These are phyloP conservation scores for Gracilaria domingensis DNA, from an alignment of 23 red algal species.

Conservation along the genomic window DNA sequence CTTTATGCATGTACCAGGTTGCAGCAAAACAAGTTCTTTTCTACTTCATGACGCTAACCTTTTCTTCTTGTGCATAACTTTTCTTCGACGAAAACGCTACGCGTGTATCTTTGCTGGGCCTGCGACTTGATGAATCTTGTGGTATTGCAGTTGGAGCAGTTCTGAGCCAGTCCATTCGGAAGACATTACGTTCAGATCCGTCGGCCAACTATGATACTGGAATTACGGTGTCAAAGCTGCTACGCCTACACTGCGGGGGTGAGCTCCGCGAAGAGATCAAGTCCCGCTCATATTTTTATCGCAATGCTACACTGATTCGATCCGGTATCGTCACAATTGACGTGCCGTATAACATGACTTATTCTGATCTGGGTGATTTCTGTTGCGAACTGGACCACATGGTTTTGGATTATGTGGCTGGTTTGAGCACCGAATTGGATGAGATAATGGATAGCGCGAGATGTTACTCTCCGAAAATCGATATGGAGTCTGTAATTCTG, in stretches of 20 bases:
- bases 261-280: conserved; percentile 74
- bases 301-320: conserved; percentile 63
- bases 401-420: conserved; percentile 80
- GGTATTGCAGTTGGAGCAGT: conserved; percentile 55
- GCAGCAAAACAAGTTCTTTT: not conserved
- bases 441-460: conserved; percentile 76
- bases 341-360: conserved; percentile 75
- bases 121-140: too few relatives aligned
- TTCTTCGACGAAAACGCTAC: not conserved
- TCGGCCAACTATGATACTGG: conserved; percentile 60
- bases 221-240: conserved; percentile 68
- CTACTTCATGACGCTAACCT: not conserved
- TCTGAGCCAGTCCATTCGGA: conserved; percentile 69
- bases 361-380: conserved; percentile 72
- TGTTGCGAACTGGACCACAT: conserved; percentile 80
- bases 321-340: conserved; percentile 73
- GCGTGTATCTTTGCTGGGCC: too few relatives aligned
- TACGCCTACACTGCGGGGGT: conserved; percentile 68
- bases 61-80: not conserved
- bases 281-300: conserved; percentile 65
- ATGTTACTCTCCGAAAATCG: conserved; percentile 75
- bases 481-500: conserved; percentile 72
- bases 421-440: conserved; percentile 60
- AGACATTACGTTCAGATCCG: conserved; percentile 70
- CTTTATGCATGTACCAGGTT: not conserved